A percentile compares a stretch with the other conserved stretches of the same genome.
These are phyloP conservation scores for Trichocladium antarcticum DNA, from an alignment of 495 filamentous ascomycete species.

Conservation along the genomic window DNA sequence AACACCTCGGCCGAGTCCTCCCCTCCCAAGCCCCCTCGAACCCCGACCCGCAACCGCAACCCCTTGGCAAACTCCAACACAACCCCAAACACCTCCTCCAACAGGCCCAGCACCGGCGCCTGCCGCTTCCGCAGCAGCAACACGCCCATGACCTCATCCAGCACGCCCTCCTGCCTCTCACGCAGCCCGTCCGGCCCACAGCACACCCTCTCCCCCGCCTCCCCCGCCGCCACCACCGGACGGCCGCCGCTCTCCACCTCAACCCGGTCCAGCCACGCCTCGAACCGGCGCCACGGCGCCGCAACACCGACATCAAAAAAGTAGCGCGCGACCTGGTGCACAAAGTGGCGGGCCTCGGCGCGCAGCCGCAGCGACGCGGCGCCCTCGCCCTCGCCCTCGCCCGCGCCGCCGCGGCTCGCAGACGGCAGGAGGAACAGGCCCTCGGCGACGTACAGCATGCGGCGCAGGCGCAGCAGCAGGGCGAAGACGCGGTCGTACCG, in stretches of 20 bases:
- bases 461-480: slow-evolving; percentile 59
- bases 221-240: not conserved
- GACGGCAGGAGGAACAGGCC: slow-evolving; percentile 52
- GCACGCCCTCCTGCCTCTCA: slow-evolving; percentile 60
- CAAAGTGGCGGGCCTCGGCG: slow-evolving; percentile 68
- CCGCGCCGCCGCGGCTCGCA: too few relatives aligned
- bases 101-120: slow-evolving; percentile 54
- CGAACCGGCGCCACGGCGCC: slow-evolving; percentile 58
- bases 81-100: slow-evolving; percentile 65
- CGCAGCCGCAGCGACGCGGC: slow-evolving; percentile 47
- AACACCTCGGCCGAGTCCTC: slow-evolving; percentile 39
- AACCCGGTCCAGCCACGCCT: slow-evolving; percentile 46
- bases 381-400: slow-evolving; percentile 24
- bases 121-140: slow-evolving; percentile 62
- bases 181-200: slow-evolving; percentile 51
- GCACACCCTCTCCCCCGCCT: not conserved
- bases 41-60: slow-evolving; percentile 3
- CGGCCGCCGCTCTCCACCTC: slow-evolving; percentile 6
- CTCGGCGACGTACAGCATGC: slow-evolving; percentile 70
- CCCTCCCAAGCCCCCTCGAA: slow-evolving; percentile 1
- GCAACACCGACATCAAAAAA: slow-evolving; percentile 67
- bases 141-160: slow-evolving; percentile 68
- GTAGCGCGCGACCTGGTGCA: slow-evolving; percentile 55
- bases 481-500: slow-evolving; percentile 81
- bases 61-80: slow-evolving; percentile 55